Percentiles rank a stretch among this genome's conserved stretches.
Conservation (phyloP, 768 basidiomycete species). For the Boletus eberwhitei region DNA sequence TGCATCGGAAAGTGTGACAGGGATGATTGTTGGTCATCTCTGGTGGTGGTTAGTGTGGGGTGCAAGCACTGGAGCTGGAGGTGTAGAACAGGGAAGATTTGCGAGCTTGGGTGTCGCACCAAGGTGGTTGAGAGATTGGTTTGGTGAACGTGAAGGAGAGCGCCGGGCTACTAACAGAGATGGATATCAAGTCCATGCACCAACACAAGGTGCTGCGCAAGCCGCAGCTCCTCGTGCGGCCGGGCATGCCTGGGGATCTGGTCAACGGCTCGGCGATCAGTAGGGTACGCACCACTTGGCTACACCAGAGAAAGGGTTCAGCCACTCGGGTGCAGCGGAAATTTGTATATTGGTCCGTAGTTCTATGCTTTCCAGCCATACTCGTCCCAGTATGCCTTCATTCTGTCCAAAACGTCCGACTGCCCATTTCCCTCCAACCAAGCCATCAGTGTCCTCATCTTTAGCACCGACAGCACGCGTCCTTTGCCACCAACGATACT, state of each 20-base stretch:
- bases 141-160: conserved; percentile 40
- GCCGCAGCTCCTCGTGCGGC: conserved; percentile 18
- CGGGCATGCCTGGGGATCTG: conserved; percentile 53
- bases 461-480: conserved; percentile 74
- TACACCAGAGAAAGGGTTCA: neutral
- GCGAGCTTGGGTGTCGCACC: conserved; percentile 50
- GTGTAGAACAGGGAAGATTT: conserved; percentile 36
- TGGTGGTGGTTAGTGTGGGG: conserved; percentile 80
- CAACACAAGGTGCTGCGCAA: conserved; percentile 35
- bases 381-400: conserved; percentile 62
- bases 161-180: conserved; percentile 35
- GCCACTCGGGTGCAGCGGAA: neutral
- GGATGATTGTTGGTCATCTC: conserved; percentile 71
- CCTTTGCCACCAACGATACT: conserved; percentile 61
- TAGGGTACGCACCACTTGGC: conserved; percentile 2
- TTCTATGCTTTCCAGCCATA: conserved; percentile 28
- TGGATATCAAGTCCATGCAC: conserved; percentile 61
- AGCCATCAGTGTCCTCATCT: conserved; percentile 78
- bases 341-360: neutral
- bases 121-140: conserved; percentile 49
- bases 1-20: conserved; percentile 58
- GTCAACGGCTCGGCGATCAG: conserved; percentile 45
- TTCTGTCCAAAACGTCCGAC: conserved; percentile 57
- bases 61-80: conserved; percentile 38
- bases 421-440: conserved; percentile 77